Percentiles rank a stretch among this genome's conserved stretches.
Conservation (phyloP, 306 rosid genomes). For the Cicer pinnatifidum region DNA sequence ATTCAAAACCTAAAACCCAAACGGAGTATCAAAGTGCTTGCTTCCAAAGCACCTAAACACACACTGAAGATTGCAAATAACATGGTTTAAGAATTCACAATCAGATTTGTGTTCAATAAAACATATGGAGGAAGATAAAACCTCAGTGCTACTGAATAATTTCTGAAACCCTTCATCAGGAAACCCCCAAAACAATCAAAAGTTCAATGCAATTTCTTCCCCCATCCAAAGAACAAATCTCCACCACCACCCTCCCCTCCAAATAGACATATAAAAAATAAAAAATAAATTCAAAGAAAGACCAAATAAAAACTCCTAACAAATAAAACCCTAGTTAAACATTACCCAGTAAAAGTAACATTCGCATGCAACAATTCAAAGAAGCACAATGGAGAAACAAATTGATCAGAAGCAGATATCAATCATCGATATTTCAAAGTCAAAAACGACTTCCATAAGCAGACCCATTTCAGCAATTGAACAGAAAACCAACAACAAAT, state of each 20-base stretch:
- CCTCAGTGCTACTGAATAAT: neutral
- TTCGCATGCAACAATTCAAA: conserved; percentile 19
- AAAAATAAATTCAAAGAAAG: neutral
- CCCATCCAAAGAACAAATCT: too few species aligned
- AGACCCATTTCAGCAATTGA: neutral
- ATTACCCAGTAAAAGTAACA: conserved; percentile 10
- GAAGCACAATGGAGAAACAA: neutral
- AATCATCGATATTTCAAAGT: neutral
- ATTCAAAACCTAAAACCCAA: conserved; percentile 16
- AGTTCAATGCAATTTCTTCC: neutral
- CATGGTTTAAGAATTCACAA: neutral
- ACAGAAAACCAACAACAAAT: neutral
- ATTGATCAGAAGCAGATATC: neutral
- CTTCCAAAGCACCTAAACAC: neutral
- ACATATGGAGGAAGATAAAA: neutral
- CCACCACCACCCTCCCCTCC: neutral
- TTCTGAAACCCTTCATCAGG: neutral
- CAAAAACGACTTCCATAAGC: neutral
- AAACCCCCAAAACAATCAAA: neutral
- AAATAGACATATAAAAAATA: neutral
- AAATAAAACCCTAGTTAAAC: conserved; percentile 24
- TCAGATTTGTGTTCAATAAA: conserved; percentile 15
- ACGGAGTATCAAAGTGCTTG: conserved; percentile 1
- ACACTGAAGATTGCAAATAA: neutral
- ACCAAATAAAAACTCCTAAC: neutral